Evolutionary conservation across 2,329 filamentous ascomycete genomes (phyloP), one percentile per base, ranked within the genome.

Genomic region (Sclerotinia nivalis): DNA sequence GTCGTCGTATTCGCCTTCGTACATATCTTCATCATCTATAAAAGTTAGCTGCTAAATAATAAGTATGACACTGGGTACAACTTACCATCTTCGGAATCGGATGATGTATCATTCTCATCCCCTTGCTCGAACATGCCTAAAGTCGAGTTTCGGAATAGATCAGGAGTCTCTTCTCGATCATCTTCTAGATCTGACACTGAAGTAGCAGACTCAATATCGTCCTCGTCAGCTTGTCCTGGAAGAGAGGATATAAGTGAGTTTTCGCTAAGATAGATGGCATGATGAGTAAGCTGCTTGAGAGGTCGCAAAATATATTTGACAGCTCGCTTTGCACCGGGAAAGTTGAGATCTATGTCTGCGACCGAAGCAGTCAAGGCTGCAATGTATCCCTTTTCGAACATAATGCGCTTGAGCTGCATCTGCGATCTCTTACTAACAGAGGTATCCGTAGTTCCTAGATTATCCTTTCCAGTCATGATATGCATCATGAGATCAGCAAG

Each of bases 341-440:
- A 97, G 75, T 96, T 97, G 72, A 99, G 87, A 78, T 97, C 96
- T 71, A 99, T 91, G 76, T 99, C 96, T 25, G 96, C 93, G 75
- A 99, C 94, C 0, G 96, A 97, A 18, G 90, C 88, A 2, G 96
- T 98, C 71, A 99, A 82, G 61, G 95, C 91, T 34, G 92, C 88
- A 72, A 98, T 90, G 79, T 96, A 97, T 69, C 96, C 93, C 82
- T 98, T 99, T 81, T 99, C 96, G 76, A 97, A 98, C 96, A 99
- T 99, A 71, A 97, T 89, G 74, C 93, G 93, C 47, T 93, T 91
- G 74, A 99, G 87, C 77, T 97, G 93, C 75, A 91, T 89, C 73
- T 94, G 91, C 10, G 93, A 94, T 56, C 84, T 83, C 34, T 80
- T 75, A 54, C 71, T 76, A 74, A 71, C 79, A 77, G 66, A 79